These are phyloP conservation scores for Biancaea sappan DNA, from an alignment of 306 rosid genomes.

Conservation along the genomic window DNA sequence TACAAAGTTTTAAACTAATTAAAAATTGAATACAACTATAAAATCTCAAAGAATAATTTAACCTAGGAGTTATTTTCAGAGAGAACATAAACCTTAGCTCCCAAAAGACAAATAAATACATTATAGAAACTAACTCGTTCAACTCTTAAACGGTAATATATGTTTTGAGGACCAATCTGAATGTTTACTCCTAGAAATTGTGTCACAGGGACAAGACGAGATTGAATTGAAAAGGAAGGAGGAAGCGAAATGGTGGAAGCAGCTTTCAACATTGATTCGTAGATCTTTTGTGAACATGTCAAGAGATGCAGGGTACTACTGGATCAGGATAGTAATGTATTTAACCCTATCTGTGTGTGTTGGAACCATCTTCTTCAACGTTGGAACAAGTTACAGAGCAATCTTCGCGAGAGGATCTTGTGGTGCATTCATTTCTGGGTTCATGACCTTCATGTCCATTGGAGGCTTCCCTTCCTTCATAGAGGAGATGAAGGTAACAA, in stretches of 20 bases:
- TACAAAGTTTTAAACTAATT: no score
- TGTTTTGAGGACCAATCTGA: no score
- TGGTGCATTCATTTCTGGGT: conserved; percentile 81
- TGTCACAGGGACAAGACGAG: conserved; percentile 53
- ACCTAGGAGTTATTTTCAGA: no score
- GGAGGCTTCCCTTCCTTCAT: conserved; percentile 97
- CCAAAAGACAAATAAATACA: no score
- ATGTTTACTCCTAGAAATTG: neutral
- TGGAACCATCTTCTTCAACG: conserved; percentile 64
- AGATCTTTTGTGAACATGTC: conserved; percentile 89
- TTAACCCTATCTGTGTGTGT: conserved; percentile 66
- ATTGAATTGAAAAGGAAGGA: conserved; percentile 48
- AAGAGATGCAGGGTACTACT: conserved; percentile 88
- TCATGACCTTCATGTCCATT: conserved; percentile 95
- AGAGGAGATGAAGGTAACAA: conserved; percentile 87
- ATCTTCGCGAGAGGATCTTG: conserved; percentile 88
- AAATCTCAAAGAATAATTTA: no score
- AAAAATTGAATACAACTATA: no score
- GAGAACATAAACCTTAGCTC: no score
- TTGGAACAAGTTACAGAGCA: conserved; percentile 65
- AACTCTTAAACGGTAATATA: no score
- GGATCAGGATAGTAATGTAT: conserved; percentile 78
- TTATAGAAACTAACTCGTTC: no score
- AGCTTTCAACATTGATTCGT: conserved; percentile 63
- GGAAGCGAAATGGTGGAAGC: conserved; percentile 84